phyloP scores from a whole-genome alignment of 2,329 filamentous ascomycete species.

The Nigrospora oryzae region DNA sequence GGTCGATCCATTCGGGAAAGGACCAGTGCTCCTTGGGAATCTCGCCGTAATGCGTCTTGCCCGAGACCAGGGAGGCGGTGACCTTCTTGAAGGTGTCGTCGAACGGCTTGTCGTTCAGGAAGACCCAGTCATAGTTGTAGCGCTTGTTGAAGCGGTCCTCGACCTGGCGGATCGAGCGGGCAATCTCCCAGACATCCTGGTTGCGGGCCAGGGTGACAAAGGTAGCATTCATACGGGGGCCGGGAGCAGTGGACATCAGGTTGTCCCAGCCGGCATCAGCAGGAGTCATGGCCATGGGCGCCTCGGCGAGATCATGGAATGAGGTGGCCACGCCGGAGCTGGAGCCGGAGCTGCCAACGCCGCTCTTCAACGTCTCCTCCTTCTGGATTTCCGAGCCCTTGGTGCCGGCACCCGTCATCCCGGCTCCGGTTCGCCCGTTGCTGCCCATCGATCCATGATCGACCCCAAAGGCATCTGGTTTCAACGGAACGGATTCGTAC shows the following conservation, averaged over 20 bases:
- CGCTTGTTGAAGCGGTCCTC: slow-evolving; percentile 97
- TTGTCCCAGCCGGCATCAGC: slow-evolving; percentile 44
- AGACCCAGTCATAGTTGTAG: slow-evolving; percentile 98
- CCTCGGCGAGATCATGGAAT: slow-evolving; percentile 29
- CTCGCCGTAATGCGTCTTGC: slow-evolving; percentile 81
- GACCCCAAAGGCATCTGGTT: slow-evolving; percentile 15
- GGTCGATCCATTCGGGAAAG: slow-evolving; percentile 91
- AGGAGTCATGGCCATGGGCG: slow-evolving; percentile 43
- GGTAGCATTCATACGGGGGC: slow-evolving; percentile 86
- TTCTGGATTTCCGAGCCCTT: slow-evolving; percentile 8
- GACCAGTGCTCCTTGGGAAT: slow-evolving; percentile 95
- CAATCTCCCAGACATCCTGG: slow-evolving; percentile 91
- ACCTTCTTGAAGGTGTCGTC: slow-evolving; percentile 90
- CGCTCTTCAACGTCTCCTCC: slow-evolving; percentile 6
- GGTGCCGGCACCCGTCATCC: slow-evolving; percentile 13
- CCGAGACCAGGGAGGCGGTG: slow-evolving; percentile 82
- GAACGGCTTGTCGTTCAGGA: slow-evolving; percentile 93
- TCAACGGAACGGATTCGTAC: slow-evolving; percentile 41
- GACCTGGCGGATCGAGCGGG: slow-evolving; percentile 87
- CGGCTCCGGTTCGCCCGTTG: slow-evolving; percentile 7
- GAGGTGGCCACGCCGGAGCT: slow-evolving; percentile 16
- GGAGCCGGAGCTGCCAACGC: slow-evolving; percentile 11
- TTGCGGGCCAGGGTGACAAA: slow-evolving; percentile 96
- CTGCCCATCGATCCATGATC: slow-evolving; percentile 14
- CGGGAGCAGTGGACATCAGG: slow-evolving; percentile 44